phyloP scores from a whole-genome alignment of 768 basidiomycete species.

The Lactifluus echinatus region DNA sequence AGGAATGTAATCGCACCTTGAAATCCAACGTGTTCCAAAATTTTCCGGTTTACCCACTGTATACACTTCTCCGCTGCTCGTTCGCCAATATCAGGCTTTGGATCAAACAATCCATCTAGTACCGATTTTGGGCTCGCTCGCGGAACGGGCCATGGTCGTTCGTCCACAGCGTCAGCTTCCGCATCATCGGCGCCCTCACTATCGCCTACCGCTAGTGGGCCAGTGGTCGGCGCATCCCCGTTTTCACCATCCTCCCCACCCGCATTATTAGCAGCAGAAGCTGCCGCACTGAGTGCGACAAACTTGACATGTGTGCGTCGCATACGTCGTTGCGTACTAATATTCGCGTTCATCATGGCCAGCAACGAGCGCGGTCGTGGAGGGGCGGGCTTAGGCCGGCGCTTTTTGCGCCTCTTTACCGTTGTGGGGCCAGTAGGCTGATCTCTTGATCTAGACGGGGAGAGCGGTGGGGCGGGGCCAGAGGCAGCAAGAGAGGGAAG shows the following conservation, averaged over 20 bases:
- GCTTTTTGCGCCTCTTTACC: slow-evolving; percentile 29
- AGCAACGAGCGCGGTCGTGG: slow-evolving; percentile 38
- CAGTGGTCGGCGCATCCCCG: background rate
- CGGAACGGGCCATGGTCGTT: slow-evolving; percentile 49
- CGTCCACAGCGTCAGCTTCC: slow-evolving; percentile 47
- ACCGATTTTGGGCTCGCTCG: slow-evolving; percentile 3
- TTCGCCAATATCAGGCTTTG: slow-evolving; percentile 46
- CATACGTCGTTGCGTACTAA: slow-evolving; percentile 64
- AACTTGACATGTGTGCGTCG: slow-evolving; percentile 68
- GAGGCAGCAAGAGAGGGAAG: slow-evolving; percentile 18
- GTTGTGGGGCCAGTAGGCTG: slow-evolving; percentile 22
- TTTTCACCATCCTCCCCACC: slow-evolving; percentile 26
- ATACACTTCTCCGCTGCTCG: slow-evolving; percentile 55
- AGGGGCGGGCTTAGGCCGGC: slow-evolving; percentile 25
- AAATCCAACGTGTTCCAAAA: slow-evolving; percentile 86
- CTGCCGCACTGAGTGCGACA: slow-evolving; percentile 41
- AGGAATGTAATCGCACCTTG: slow-evolving; percentile 54
- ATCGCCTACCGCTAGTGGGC: background rate
- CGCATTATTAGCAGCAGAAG: slow-evolving; percentile 25
- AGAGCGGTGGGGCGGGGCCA: slow-evolving; percentile 20
- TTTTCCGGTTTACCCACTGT: slow-evolving; percentile 63
- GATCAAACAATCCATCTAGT: slow-evolving; percentile 21
- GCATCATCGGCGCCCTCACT: slow-evolving; percentile 24
- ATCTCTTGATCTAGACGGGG: slow-evolving; percentile 16
- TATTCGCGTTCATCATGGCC: slow-evolving; percentile 66